Evolutionary conservation across 805 yeast species (phyloP), one percentile per base, ranked within the genome.

Genomic region (Starmerella powellii): DNA sequence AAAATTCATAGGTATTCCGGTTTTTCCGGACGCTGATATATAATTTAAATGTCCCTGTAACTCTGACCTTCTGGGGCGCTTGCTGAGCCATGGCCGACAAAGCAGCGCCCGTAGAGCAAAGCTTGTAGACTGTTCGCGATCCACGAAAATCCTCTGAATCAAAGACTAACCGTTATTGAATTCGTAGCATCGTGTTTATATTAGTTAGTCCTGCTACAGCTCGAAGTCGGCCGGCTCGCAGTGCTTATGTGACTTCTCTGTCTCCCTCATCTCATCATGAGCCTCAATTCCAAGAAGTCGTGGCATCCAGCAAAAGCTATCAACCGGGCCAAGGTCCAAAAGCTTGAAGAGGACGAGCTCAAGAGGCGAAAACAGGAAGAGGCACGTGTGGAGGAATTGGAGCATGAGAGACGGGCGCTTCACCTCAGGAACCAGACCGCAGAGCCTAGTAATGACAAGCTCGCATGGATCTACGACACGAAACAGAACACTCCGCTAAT

Each of bases 261-360:
- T n/a, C n/a, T n/a, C 26, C 10, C 26, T 23, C 26, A 23, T 23
- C 26, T n/a, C 23, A 10, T 15, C 15, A 48, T 48, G 51, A 45
- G 49, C 29, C 68, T 88, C 48, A 88, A 88, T 58, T 62, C 87
- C 42, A 81, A 88, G 64, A 88, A 88, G 59, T 88, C 97, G 47
- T 88, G 97, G 98, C 85, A 88, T 60, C 96, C 98, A 2, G 87
- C 80, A 36, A 67, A 84, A 38, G 66, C 82, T 57, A 82, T 80
- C 58, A 88, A 88, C 66, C 85, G 79, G 62, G 78, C 78, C 50
- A 81, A 78, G 55, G 87, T 88, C 28, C 80, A 94, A 88, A 70
- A 76, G 50, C 69, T 67, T 41, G 96, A 91, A 56, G 86, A 83
- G 56, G 78, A 78, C 31, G 76, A 80, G 8, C 63, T 84, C 6